A percentile compares a stretch with the other conserved stretches of the same genome.
phyloP scores from a whole-genome alignment of 139 green algal genomes.

The Tetraselmis striata region DNA sequence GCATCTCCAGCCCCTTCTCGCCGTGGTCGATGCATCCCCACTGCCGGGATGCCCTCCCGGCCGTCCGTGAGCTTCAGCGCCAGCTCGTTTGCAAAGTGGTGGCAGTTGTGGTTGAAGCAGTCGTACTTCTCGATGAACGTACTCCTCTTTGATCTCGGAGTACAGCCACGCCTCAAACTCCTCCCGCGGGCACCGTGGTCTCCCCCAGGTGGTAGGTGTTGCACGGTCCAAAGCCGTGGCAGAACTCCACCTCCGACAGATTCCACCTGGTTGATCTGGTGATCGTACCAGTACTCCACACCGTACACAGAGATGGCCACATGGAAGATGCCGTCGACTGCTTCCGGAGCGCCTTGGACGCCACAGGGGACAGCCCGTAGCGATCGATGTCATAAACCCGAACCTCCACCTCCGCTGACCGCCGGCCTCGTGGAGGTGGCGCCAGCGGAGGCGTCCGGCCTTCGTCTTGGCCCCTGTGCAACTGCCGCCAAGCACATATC shows the following conservation, averaged over 20 bases:
- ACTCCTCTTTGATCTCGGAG: constrained; percentile 2
- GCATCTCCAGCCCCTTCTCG: constrained; percentile 18
- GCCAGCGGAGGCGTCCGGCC: not conserved
- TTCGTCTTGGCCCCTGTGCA: too few relatives aligned
- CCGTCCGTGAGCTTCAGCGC: constrained; percentile 8
- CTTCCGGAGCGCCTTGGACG: not conserved
- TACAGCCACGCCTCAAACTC: constrained; percentile 12
- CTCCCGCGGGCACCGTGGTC: constrained; percentile 3
- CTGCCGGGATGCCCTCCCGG: constrained; percentile 6
- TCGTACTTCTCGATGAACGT: constrained; percentile 22
- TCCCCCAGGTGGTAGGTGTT: constrained; percentile 17
- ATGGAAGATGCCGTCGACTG: constrained; percentile 21
- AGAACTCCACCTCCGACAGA: constrained; percentile 11
- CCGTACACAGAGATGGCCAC: constrained; percentile 12
- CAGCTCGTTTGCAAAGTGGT: constrained; percentile 22
- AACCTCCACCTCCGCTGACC: constrained; percentile 1
- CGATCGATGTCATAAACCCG: constrained; percentile 22
- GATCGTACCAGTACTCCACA: constrained; percentile 22
- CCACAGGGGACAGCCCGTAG: constrained; percentile 12
- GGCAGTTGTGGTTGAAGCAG: constrained; percentile 24
- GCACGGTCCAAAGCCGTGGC: constrained; percentile 9
- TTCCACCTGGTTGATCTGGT: constrained; percentile 18
- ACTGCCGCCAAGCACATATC: too few relatives aligned
- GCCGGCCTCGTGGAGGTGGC: not conserved
- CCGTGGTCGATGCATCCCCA: constrained; percentile 23